These are phyloP conservation scores for Plasmodium gaboni DNA, from an alignment of 169 alveolate genomes.

Conservation along the genomic window DNA sequence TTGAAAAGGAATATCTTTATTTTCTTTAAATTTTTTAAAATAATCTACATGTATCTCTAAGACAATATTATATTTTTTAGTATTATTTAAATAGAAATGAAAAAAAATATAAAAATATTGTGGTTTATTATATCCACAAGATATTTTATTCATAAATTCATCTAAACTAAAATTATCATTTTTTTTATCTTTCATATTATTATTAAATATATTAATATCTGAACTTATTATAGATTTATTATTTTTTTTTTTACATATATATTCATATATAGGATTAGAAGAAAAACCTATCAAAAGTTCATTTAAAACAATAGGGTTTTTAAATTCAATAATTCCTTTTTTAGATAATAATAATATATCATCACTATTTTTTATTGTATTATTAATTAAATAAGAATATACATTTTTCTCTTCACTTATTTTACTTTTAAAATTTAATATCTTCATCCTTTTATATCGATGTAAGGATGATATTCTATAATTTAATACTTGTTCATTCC, in stretches of 20 bases:
- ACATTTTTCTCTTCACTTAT: slow-evolving; percentile 11
- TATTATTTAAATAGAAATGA: slow-evolving; percentile 34
- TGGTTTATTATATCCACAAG: slow-evolving; percentile 12
- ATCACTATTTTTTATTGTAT: not conserved
- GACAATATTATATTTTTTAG: slow-evolving; percentile 21
- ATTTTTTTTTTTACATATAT: slow-evolving; percentile 8
- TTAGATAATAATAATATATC: slow-evolving; percentile 41
- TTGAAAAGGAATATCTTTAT: slow-evolving; percentile 5
- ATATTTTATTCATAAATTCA: not conserved
- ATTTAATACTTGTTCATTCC: slow-evolving; percentile 21
- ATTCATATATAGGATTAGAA: slow-evolving; percentile 32
- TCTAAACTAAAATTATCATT: not conserved
- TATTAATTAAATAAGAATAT: slow-evolving; percentile 1
- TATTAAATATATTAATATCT: not conserved
- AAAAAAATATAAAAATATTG: slow-evolving; percentile 28
- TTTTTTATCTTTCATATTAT: not conserved
- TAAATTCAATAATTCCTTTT: slow-evolving; percentile 31
- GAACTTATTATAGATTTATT: not conserved
- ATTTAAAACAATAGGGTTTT: slow-evolving; percentile 31
- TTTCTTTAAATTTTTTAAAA: not conserved
- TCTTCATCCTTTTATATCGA: slow-evolving; percentile 36
- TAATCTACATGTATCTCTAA: slow-evolving; percentile 30
- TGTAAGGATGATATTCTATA: slow-evolving; percentile 5
- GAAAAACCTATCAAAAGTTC: slow-evolving; percentile 42
- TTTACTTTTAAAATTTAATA: not conserved